Evolutionary conservation across 1,284 basidiomycete genomes (phyloP).

Genomic region (Malassezia yamatoensis): DNA sequence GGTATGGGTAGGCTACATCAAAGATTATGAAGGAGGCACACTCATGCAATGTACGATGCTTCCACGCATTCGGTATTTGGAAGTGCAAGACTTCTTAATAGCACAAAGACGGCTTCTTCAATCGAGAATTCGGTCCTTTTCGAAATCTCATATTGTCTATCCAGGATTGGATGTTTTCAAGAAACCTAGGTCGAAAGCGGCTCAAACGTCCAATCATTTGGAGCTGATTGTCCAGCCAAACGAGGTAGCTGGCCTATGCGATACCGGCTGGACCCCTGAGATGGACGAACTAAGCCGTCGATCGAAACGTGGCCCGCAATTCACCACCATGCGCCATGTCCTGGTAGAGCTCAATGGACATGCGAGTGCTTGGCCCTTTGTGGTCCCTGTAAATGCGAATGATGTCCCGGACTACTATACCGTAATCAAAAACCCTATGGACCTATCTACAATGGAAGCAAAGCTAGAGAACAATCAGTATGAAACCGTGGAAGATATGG

Average conservation of each 20-base stretch:
- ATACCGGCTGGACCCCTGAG: slow-evolving; percentile 85
- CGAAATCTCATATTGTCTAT: slow-evolving; percentile 75
- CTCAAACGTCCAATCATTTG: not conserved
- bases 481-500: slow-evolving; percentile 63
- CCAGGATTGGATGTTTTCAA: slow-evolving; percentile 71
- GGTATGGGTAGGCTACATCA: slow-evolving; percentile 98
- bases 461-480: slow-evolving; percentile 75
- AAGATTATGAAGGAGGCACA: slow-evolving; percentile 99
- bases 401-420: slow-evolving; percentile 87
- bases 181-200: slow-evolving; percentile 48
- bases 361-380: slow-evolving; percentile 77
- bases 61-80: slow-evolving; percentile 76
- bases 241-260: slow-evolving; percentile 49
- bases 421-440: slow-evolving; percentile 86
- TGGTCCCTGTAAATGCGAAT: slow-evolving; percentile 65
- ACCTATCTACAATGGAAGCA: slow-evolving; percentile 81
- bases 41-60: slow-evolving; percentile 97
- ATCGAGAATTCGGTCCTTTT: slow-evolving; percentile 76
- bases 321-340: slow-evolving; percentile 67
- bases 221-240: slow-evolving; percentile 31
- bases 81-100: slow-evolving; percentile 67
- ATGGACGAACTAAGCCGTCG: slow-evolving; percentile 64
- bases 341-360: slow-evolving; percentile 73
- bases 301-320: slow-evolving; percentile 55
- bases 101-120: slow-evolving; percentile 66